These are phyloP conservation scores for Colletotrichum paranaense DNA, from an alignment of 2,329 filamentous ascomycete species.

Conservation along the genomic window DNA sequence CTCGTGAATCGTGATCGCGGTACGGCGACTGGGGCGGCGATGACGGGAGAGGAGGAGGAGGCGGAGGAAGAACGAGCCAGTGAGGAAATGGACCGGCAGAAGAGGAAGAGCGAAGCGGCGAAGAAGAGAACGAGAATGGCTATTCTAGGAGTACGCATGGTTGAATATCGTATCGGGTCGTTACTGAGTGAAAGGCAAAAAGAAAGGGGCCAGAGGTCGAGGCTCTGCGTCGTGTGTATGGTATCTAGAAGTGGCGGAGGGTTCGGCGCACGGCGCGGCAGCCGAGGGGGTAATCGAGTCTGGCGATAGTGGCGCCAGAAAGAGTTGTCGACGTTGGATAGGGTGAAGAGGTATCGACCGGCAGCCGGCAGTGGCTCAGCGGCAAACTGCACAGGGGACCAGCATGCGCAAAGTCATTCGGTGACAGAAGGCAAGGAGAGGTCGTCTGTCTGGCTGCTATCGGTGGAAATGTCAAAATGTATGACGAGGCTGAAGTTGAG, in stretches of 20 bases:
- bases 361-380: slow-evolving; percentile 32
- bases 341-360: slow-evolving; percentile 8
- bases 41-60: slow-evolving; percentile 7
- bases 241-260: background rate
- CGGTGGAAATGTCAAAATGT: background rate
- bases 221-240: background rate
- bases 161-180: slow-evolving; percentile 40
- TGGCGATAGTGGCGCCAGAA: background rate
- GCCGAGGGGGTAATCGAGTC: slow-evolving; percentile 6
- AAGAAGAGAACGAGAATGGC: slow-evolving; percentile 66
- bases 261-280: slow-evolving; percentile 6
- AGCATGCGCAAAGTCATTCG: slow-evolving; percentile 32
- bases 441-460: background rate
- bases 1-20: slow-evolving; percentile 60
- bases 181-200: slow-evolving; percentile 1
- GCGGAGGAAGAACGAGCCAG: slow-evolving; percentile 38
- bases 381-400: slow-evolving; percentile 18
- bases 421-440: background rate
- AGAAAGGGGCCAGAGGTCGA: background rate
- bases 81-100: slow-evolving; percentile 64
- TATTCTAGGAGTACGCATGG: slow-evolving; percentile 66
- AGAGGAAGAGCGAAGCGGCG: slow-evolving; percentile 64
- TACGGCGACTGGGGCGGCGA: slow-evolving; percentile 34
- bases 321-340: background rate
- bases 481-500: background rate